These are phyloP conservation scores for Boechera stricta DNA, from an alignment of 345 rosid species.

Conservation along the genomic window DNA sequence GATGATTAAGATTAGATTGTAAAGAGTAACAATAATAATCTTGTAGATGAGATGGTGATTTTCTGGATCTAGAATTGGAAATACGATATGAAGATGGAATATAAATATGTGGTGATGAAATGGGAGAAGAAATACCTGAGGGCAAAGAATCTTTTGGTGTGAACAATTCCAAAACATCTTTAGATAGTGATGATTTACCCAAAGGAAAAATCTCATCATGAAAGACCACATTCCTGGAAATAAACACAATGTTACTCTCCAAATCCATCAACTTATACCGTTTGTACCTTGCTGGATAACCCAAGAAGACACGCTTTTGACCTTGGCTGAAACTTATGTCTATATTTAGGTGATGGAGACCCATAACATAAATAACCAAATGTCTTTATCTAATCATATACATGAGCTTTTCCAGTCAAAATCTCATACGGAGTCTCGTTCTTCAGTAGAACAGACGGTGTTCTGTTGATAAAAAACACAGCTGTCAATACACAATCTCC, in stretches of 20 bases:
- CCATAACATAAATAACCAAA: background rate
- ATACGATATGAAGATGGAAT: background rate
- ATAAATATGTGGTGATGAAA: background rate
- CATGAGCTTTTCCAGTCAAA: too few species aligned
- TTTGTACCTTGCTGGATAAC: background rate
- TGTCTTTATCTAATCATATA: fast-evolving
- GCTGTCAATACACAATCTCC: too few species aligned
- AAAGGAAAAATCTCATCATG: background rate
- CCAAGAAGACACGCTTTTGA: fast-evolving
- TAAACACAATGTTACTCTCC: background rate
- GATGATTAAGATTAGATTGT: background rate
- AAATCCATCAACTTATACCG: background rate
- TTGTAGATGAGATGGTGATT: background rate
- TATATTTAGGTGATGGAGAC: fast-evolving
- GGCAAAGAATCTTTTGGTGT: background rate
- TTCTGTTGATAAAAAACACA: too few species aligned
- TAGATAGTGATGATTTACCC: too few species aligned
- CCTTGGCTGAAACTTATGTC: background rate
- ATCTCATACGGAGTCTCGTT: too few species aligned
- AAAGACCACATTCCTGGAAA: fast-evolving
- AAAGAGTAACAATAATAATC: background rate
- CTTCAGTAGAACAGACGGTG: too few species aligned
- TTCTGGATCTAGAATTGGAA: too few species aligned
- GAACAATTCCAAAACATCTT: background rate
- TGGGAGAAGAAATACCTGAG: background rate